Evolutionary conservation across 1,284 basidiomycete genomes (phyloP).

Genomic region (Marasmius fiardii): DNA sequence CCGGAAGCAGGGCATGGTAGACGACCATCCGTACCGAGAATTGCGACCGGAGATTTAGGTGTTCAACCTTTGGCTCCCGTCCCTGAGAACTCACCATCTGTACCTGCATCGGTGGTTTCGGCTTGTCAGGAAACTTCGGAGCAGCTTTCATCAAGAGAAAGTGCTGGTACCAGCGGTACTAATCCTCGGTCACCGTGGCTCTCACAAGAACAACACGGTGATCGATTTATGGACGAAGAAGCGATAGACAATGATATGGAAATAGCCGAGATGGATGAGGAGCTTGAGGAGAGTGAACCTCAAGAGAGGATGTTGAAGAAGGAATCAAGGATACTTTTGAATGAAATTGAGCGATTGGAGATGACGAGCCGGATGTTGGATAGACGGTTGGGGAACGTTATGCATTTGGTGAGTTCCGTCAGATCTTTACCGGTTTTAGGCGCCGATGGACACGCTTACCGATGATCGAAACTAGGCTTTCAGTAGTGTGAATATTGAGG

Average conservation of each 20-base stretch:
- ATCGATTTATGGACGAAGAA: neutral
- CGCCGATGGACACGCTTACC: neutral
- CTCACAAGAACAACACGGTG: neutral
- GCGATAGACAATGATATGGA: conserved; percentile 5
- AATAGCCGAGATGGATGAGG: conserved; percentile 11
- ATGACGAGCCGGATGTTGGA: conserved; percentile 40
- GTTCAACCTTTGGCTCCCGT: neutral
- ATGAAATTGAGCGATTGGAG: conserved; percentile 45
- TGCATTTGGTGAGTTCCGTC: conserved; percentile 41
- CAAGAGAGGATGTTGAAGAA: conserved; percentile 28
- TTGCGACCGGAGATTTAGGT: neutral
- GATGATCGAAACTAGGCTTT: conserved; percentile 34
- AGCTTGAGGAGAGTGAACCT: conserved; percentile 18
- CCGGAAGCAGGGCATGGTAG: neutral
- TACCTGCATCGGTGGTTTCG: conserved; percentile 3
- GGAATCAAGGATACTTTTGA: conserved; percentile 41
- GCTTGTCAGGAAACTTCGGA: conserved; percentile 3
- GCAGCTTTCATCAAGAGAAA: neutral
- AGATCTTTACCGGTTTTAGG: neutral
- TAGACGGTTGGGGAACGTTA: conserved; percentile 48
- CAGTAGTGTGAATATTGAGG: conserved; percentile 46
- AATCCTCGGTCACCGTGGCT: neutral
- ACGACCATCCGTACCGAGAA: neutral
- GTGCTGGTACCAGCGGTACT: neutral
- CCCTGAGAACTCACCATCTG: neutral